Conservation (phyloP, 2,329 filamentous ascomycete genomes). For the Endothia cerciana region DNA sequence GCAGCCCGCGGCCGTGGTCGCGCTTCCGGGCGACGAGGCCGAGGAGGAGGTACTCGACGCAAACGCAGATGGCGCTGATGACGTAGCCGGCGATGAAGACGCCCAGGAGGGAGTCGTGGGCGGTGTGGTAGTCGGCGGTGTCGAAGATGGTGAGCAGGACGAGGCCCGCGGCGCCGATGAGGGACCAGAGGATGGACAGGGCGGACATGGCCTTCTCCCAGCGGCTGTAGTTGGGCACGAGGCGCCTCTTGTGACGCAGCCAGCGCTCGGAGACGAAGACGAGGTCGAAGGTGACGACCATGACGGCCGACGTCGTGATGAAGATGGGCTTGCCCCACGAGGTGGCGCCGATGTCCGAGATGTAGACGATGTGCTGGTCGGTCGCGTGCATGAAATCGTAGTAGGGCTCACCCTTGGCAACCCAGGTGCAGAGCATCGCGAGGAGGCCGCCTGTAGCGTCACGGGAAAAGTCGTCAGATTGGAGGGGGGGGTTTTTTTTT, state of each 20-base stretch:
- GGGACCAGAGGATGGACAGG: slow-evolving; percentile 65
- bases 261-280: slow-evolving; percentile 78
- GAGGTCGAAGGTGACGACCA: slow-evolving; percentile 75
- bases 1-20: slow-evolving; percentile 74
- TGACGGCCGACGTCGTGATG: slow-evolving; percentile 68
- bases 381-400: slow-evolving; percentile 59
- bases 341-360: slow-evolving; percentile 62
- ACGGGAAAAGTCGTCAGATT: background rate
- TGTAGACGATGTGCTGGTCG: slow-evolving; percentile 65
- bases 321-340: slow-evolving; percentile 71
- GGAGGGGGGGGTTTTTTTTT: too few relatives aligned
- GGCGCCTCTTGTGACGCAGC: slow-evolving; percentile 74
- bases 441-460: slow-evolving; percentile 18
- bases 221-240: slow-evolving; percentile 68
- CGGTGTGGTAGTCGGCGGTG: slow-evolving; percentile 61
- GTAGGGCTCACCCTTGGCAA: slow-evolving; percentile 32
- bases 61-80: slow-evolving; percentile 80
- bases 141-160: slow-evolving; percentile 83
- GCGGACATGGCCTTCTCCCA: slow-evolving; percentile 62
- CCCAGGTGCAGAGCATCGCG: slow-evolving; percentile 20
- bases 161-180: slow-evolving; percentile 74
- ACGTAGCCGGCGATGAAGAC: slow-evolving; percentile 84
- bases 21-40: slow-evolving; percentile 13
- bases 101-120: slow-evolving; percentile 74
- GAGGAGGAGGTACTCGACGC: slow-evolving; percentile 62